These are phyloP conservation scores for Metroxylon sagu DNA, from an alignment of 176 grass and related monocot species.

Conservation along the genomic window DNA sequence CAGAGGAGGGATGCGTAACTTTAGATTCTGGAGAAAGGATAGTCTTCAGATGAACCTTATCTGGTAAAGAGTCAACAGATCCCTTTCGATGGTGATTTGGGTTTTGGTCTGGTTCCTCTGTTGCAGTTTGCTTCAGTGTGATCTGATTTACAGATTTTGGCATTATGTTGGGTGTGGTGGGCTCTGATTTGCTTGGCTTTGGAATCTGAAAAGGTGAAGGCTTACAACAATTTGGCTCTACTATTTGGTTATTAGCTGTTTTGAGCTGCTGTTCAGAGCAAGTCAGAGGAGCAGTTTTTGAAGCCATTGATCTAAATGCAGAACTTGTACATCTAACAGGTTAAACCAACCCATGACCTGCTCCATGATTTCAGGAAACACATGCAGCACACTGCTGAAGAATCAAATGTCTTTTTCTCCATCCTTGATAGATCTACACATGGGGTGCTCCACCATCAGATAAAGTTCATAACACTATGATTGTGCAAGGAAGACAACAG, in stretches of 20 bases:
- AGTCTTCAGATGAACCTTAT: constrained; percentile 4
- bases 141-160: neutral
- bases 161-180: constrained; percentile 1
- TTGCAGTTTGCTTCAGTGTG: constrained; percentile 2
- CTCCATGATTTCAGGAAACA: neutral
- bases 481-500: too few relatives aligned
- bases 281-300: constrained; percentile 30
- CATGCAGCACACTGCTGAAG: neutral
- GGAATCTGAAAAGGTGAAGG: constrained; percentile 26
- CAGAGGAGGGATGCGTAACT: neutral
- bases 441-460: too few relatives aligned
- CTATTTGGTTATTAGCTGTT: constrained; percentile 1
- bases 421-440: too few relatives aligned
- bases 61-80: constrained; percentile 3
- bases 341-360: neutral
- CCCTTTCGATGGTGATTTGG: constrained; percentile 11
- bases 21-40: neutral
- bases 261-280: constrained; percentile 10
- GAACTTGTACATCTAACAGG: neutral
- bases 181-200: constrained; percentile 15
- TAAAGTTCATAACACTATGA: too few relatives aligned
- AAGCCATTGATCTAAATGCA: constrained; percentile 24
- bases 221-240: constrained; percentile 14
- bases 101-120: constrained; percentile 12
- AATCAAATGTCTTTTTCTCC: too few relatives aligned